phyloP scores from a whole-genome alignment of 2,329 filamentous ascomycete species.

The Cytospora mali region DNA sequence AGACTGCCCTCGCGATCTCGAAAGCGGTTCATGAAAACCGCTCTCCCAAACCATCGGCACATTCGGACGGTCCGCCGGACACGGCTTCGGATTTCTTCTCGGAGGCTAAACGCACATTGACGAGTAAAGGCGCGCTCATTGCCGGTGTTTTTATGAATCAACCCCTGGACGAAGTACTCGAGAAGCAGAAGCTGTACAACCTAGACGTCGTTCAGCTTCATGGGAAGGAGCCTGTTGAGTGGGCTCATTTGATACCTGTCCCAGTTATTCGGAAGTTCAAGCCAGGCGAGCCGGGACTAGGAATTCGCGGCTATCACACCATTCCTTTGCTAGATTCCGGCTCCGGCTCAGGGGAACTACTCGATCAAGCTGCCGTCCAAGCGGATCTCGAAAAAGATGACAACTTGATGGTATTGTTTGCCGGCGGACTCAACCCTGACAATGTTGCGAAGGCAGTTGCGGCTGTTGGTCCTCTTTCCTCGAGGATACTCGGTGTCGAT shows the following conservation, averaged over 20 bases:
- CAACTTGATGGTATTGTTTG: constrained; percentile 76
- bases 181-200: constrained; percentile 72
- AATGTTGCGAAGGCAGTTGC: constrained; percentile 73
- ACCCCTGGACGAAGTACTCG: constrained; percentile 77
- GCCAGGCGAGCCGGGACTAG: constrained; percentile 72
- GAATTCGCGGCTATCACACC: constrained; percentile 77
- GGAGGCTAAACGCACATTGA: constrained; percentile 39
- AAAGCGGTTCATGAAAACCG: constrained; percentile 64
- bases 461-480: constrained; percentile 60
- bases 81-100: constrained; percentile 69
- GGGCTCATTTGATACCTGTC: constrained; percentile 85
- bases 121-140: constrained; percentile 68
- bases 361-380: constrained; percentile 73
- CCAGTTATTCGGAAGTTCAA: constrained; percentile 88
- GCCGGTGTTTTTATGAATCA: constrained; percentile 96
- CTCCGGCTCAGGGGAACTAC: constrained; percentile 75
- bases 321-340: constrained; percentile 87
- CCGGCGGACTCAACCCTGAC: constrained; percentile 78
- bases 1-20: constrained; percentile 80
- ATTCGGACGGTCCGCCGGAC: constrained; percentile 33
- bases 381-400: constrained; percentile 66
- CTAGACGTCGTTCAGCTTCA: constrained; percentile 94
- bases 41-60: constrained; percentile 13
- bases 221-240: constrained; percentile 89
- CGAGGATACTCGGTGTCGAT: constrained; percentile 79